Evolutionary conservation across 164 flowering plant species (phyloP).

Genomic region (Protea cynaroides): DNA sequence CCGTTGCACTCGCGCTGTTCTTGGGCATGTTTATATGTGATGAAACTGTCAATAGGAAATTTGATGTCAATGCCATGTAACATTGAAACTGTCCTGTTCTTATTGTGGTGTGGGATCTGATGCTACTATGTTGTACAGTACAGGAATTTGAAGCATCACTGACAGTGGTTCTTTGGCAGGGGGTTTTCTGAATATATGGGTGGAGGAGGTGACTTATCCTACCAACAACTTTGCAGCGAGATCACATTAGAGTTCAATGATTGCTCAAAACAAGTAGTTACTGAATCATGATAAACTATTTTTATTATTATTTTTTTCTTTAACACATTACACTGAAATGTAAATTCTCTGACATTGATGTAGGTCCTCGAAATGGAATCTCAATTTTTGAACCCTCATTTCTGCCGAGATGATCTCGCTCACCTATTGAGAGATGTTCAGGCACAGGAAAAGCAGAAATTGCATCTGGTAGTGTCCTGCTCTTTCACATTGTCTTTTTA

Average conservation of each 20-base stretch:
- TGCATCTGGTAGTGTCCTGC: conserved; percentile 52
- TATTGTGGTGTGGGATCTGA: no score
- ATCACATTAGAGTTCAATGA: conserved; percentile 77
- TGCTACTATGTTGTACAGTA: background rate
- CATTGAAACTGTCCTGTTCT: no score
- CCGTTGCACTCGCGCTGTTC: no score
- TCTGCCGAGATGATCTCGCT: conserved; percentile 65
- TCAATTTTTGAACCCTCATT: conserved; percentile 43
- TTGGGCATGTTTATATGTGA: no score
- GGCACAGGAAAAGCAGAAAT: conserved; percentile 77
- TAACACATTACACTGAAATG: background rate
- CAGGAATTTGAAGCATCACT: background rate
- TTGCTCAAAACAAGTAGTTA: conserved; percentile 80
- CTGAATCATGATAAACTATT: background rate
- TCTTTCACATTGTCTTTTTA: background rate
- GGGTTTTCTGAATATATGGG: conserved; percentile 81
- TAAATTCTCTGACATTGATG: background rate
- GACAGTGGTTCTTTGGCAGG: conserved; percentile 29
- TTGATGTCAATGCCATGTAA: no score
- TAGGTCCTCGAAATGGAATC: conserved; percentile 84
- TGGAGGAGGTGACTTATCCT: conserved; percentile 61
- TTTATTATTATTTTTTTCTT: background rate
- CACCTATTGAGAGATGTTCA: conserved; percentile 70
- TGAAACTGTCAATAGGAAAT: no score
- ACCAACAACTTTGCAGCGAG: conserved; percentile 79